These are phyloP conservation scores for Thymus mandschuricus DNA, from an alignment of 257 asterid species.

Conservation along the genomic window DNA sequence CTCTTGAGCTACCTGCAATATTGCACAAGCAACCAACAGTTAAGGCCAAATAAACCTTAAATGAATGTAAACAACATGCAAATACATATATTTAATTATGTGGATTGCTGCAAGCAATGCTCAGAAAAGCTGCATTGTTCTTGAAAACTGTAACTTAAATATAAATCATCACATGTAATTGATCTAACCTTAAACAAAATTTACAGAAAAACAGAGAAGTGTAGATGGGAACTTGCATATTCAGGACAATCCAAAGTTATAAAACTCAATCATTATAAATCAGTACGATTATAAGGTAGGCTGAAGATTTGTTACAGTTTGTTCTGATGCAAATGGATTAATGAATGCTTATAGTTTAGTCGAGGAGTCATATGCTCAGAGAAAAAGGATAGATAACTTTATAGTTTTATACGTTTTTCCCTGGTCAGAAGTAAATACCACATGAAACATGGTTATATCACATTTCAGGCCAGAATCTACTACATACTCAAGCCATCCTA, in stretches of 20 bases:
- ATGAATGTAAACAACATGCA: slow-evolving; percentile 7
- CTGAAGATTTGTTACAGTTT: neutral
- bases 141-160: neutral
- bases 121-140: neutral
- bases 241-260: slow-evolving; percentile 19
- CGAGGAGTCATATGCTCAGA: neutral
- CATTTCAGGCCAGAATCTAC: slow-evolving; percentile 1
- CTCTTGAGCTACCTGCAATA: slow-evolving; percentile 91
- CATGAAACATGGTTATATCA: neutral
- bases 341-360: neutral
- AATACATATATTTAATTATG: neutral
- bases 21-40: slow-evolving; percentile 6
- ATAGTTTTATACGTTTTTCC: neutral
- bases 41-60: slow-evolving; percentile 16
- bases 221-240: slow-evolving; percentile 7
- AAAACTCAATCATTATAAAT: slow-evolving; percentile 22
- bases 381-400: no score
- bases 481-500: neutral
- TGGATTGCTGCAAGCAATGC: slow-evolving; percentile 6
- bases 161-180: neutral
- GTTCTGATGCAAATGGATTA: slow-evolving; percentile 3
- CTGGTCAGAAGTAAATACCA: neutral
- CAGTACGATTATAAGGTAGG: neutral
- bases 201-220: neutral
- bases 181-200: slow-evolving; percentile 7